Base-by-base conservation (phyloP, 2,329 filamentous ascomycete genomes). In the Pseudovirgaria hyperparasitica region DNA sequence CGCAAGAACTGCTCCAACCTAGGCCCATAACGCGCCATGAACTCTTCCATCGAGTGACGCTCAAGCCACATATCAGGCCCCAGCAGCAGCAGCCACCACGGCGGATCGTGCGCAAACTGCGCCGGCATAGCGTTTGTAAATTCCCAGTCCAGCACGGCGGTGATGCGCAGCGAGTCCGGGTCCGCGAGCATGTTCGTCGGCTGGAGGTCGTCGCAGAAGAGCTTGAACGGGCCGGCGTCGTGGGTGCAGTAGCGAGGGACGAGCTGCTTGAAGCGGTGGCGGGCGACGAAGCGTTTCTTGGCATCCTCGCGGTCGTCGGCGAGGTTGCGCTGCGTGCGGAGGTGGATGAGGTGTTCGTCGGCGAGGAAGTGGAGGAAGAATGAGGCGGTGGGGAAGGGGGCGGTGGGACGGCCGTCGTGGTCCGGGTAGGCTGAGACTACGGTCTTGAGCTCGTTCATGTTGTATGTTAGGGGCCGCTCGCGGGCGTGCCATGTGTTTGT, bases 101-200 rank as follows among this genome's bases (percentile, higher is more conserved):
- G 54, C 26, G 45, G 44, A 16, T 55, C 52, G 29, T 49, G 50
- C 2, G 47, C 28, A 33, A 52, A 59, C 32, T 60, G 50, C 3
- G 44, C 40, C 1, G 56, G 57, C 48, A 57, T 51, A 25, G 40
- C 37, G 32, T 63, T 56, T 23, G 55, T 56, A 24, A 57, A 61
- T 37, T 60, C 56, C 13, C 49, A 42, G 30, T 62, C 56, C 21
- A 61, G 32, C 11, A 58, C 37, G 1, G 52, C 55, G 1, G 40
- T 55, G 22, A 60, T 53, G 5, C 34, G 35, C 2, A 54, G 35
- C 15, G 46, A 58, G 5, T 44, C 31, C 7, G 44, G 49, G 25
- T 62, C 40, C 9, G 46, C 36, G 16, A 60, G 49, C 37, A 62
- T 54, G 31, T 62, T 60, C 12, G 38, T 12, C 5, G 52, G 50